Percentiles rank a stretch among this genome's conserved stretches.
Conservation (phyloP, 2,329 filamentous ascomycete genomes). For the Lasiodiplodia gonubiensis region DNA sequence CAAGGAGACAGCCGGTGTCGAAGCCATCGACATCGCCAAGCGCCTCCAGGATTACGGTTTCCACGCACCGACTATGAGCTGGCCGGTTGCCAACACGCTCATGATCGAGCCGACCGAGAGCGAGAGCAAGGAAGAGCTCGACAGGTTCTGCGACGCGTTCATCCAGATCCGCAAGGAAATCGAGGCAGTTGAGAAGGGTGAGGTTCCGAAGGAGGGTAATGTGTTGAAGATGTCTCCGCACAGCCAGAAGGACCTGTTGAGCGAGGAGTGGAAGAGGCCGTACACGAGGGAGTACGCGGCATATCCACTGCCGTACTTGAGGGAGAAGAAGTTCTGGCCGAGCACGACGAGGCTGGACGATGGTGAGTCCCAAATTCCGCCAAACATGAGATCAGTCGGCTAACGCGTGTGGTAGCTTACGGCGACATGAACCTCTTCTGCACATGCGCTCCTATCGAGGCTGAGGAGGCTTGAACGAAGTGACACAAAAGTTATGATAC, state of each 20-base stretch:
- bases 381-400: constrained; percentile 35
- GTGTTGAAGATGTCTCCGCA: constrained; percentile 91
- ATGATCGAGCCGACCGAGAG: constrained; percentile 99
- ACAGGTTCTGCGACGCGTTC: constrained; percentile 89
- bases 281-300: constrained; percentile 84
- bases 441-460: constrained; percentile 84
- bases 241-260: constrained; percentile 78
- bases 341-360: constrained; percentile 86
- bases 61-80: constrained; percentile 96
- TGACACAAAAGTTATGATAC: constrained; percentile 12
- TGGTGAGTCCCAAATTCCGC: constrained; percentile 59
- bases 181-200: constrained; percentile 78
- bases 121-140: constrained; percentile 89
- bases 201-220: constrained; percentile 75
- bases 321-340: constrained; percentile 99
- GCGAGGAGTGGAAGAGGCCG: constrained; percentile 77
- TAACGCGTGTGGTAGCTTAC: constrained; percentile 63
- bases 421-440: constrained; percentile 94
- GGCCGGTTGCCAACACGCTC: constrained; percentile 91
- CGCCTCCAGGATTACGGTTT: constrained; percentile 97
- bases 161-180: constrained; percentile 89
- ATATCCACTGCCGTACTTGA: constrained; percentile 80
- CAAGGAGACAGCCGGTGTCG: constrained; percentile 80
- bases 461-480: constrained; percentile 19
- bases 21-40: constrained; percentile 95